Base-by-base conservation (phyloP, 441 rosid species). In the Populus hybrid region DNA sequence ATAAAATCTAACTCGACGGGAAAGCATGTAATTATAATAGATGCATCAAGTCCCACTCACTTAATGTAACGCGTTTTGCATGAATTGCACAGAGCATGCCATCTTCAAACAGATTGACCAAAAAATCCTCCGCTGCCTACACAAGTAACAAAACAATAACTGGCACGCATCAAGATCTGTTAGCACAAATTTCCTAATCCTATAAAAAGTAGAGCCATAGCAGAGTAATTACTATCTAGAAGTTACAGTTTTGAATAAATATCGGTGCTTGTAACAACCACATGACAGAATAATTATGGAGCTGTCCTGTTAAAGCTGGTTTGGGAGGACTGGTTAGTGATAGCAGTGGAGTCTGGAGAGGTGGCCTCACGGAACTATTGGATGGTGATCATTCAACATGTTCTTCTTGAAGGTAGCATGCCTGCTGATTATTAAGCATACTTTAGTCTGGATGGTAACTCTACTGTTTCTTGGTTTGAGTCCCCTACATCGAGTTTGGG, bases 21-120 rank as follows among this genome's bases (percentile, higher is more conserved):
- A 46, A 10, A 16, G 12, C 42, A 7, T 42, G 28, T 42, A 12
- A 70, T 63, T 36, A 11, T 32, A 67, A 63, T 34, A 61, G 72
- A 24, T 30, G 75, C 21, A 68, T 73, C 23, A 67, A 68, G 57
- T 70, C 65, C 3, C 78, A 85, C 97, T 89, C 88, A 95, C 99
- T 94, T n/a, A 95, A 86, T 71, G 99, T 95, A 73, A 95, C 94
- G 69, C 97, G 99, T 81, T 79, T 92, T 23, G 97, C 98, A 85
- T 94, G 99, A 84, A 94, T 81, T 66, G 97, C 93, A 83, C 98
- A 95, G 3, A 95, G 87, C 98, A 90, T 88, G 53, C 91, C 87
- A 84, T 94, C 97, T 81, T 87, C 89, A 81, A 95, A 94, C 85
- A 95, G 77, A 73, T 82, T 84, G 71, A 90, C 87, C 73, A 95